phyloP scores from a whole-genome alignment of 2,329 filamentous ascomycete species.

The Stagonosporopsis tanaceti region DNA sequence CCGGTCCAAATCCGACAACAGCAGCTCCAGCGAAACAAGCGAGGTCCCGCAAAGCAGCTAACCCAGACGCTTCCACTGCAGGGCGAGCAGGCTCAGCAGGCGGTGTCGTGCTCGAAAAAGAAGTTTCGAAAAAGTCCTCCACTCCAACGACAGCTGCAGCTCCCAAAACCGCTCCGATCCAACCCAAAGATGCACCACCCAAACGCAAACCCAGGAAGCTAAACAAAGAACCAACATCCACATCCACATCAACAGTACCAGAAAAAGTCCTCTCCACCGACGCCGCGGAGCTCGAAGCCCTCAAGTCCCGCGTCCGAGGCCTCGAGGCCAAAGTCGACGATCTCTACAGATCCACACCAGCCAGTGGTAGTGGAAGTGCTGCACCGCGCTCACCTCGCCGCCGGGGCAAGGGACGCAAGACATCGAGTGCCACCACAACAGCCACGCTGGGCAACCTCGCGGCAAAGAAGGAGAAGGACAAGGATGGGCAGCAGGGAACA shows the following conservation, averaged over 20 bases:
- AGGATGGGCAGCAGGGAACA: not conserved
- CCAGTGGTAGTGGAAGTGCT: not conserved
- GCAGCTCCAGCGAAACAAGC: conserved; percentile 28
- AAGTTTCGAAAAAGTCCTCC: conserved; percentile 15
- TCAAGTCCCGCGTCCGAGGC: conserved; percentile 46
- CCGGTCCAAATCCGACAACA: conserved; percentile 32
- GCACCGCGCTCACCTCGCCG: conserved; percentile 41
- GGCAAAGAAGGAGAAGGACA: not conserved
- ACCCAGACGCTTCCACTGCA: conserved; percentile 5
- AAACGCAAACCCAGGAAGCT: conserved; percentile 45
- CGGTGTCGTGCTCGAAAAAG: conserved; percentile 38
- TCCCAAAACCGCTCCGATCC: not conserved
- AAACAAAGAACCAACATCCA: conserved; percentile 37
- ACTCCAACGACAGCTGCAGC: not conserved
- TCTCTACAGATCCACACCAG: conserved; percentile 35
- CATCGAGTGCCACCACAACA: conserved; percentile 29
- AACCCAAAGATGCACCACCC: conserved; percentile 8
- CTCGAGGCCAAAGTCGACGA: conserved; percentile 50
- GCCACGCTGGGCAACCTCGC: conserved; percentile 27
- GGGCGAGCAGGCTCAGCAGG: conserved; percentile 41
- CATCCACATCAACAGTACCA: conserved; percentile 9
- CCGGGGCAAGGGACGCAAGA: conserved; percentile 43
- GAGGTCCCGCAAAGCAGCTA: conserved; percentile 34
- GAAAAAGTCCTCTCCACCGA: conserved; percentile 5
- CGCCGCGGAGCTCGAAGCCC: conserved; percentile 43